phyloP scores from a whole-genome alignment of 768 basidiomycete species.

The Hortiboletus flavorubellus region DNA sequence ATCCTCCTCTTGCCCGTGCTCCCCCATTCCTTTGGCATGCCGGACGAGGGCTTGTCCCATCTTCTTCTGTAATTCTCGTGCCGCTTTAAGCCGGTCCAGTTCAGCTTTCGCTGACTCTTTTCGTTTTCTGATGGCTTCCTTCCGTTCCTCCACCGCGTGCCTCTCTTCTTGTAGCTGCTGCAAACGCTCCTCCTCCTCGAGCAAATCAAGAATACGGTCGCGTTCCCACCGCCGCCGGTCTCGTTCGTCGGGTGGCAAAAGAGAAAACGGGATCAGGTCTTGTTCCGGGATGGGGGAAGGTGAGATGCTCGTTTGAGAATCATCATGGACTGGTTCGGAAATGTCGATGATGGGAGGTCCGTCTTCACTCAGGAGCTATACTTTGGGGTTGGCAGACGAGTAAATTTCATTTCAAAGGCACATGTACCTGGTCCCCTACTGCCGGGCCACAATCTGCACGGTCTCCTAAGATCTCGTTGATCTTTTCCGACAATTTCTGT shows the following conservation, averaged over 20 bases:
- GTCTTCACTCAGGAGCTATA: slow-evolving; percentile 69
- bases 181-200: slow-evolving; percentile 66
- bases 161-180: slow-evolving; percentile 42
- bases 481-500: slow-evolving; percentile 53
- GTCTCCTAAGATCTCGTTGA: slow-evolving; percentile 49
- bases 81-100: slow-evolving; percentile 36
- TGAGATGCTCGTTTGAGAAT: slow-evolving; percentile 16
- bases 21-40: slow-evolving; percentile 38
- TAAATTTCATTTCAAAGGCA: slow-evolving; percentile 10
- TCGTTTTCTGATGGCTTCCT: slow-evolving; percentile 48
- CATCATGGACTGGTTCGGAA: slow-evolving; percentile 48
- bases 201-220: slow-evolving; percentile 58
- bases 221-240: slow-evolving; percentile 55
- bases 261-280: slow-evolving; percentile 44
- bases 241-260: slow-evolving; percentile 44
- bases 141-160: slow-evolving; percentile 39
- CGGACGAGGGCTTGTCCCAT: slow-evolving; percentile 69
- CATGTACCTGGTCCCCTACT: slow-evolving; percentile 56
- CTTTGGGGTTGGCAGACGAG: slow-evolving; percentile 19
- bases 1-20: slow-evolving; percentile 30
- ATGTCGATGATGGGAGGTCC: slow-evolving; percentile 80
- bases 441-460: slow-evolving; percentile 38
- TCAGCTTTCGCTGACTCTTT: slow-evolving; percentile 46
- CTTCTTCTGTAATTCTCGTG: slow-evolving; percentile 63
- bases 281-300: slow-evolving; percentile 35